Base-by-base conservation (phyloP, 2,329 filamentous ascomycete species). In the Claviceps fusiformis region DNA sequence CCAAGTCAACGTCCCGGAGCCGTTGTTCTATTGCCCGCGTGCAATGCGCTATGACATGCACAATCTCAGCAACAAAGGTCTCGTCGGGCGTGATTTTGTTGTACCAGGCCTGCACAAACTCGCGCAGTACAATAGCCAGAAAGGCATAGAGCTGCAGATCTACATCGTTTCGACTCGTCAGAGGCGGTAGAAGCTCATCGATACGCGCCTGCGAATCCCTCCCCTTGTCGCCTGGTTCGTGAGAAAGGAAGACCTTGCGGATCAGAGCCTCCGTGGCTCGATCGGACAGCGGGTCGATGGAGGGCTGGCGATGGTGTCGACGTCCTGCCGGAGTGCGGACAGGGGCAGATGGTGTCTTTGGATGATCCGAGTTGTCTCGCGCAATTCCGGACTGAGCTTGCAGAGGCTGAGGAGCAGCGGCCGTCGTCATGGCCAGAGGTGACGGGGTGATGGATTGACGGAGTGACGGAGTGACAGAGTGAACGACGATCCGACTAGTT, bases 91-190 rank as follows among this genome's bases (percentile, higher is more conserved):
- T 96, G 68, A 98, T 93, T 68, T 86, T 92, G 60, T 77, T 78
- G 73, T 98, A 98, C 93, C 93, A 98, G 37, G 82, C 83, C 68
- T 93, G 85, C 43, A 98, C 87, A 67, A 90, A 95, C 60, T 96
- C 90, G 64, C 87, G 84, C 63, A 96, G 77, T 58, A 97, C 83
- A 57, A 97, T 86, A 53, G 93, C 87, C 58, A 98, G 83, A 57
- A 97, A 80, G 33, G 89, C 92, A 67, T 97, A 98, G 5, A 98
- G 79, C 71, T 98, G 87, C 55, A 95, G 74, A 69, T 98, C 93
- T 57, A 97, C 82, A 62, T 95, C 89, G 68, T 95, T 95, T 53
- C 89, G 90, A 73, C 90, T 95, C 51, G 92, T 97, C 64, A 98
- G 76, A 44, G 91, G 90, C 57, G 92, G 93, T 49, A 98, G 75